phyloP scores from a whole-genome alignment of 257 asterid genomes.

The Primulina huaijiensis region DNA sequence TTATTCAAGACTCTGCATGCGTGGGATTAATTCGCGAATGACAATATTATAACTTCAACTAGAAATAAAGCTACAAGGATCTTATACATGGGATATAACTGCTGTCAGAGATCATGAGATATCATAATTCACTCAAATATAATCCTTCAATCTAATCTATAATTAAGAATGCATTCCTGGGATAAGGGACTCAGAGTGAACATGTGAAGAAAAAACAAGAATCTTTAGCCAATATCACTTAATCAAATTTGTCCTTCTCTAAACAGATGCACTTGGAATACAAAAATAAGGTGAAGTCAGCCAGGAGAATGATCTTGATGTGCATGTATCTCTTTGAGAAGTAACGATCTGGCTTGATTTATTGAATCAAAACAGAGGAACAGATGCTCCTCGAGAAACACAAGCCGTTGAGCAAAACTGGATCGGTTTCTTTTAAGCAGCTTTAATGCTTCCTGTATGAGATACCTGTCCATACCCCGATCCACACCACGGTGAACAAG shows the following conservation, averaged over 20 bases:
- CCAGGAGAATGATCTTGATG: slow-evolving; percentile 25
- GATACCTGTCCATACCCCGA: slow-evolving; percentile 28
- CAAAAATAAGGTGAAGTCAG: slow-evolving; percentile 8
- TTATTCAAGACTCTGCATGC: too few relatives aligned
- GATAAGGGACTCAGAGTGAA: not conserved
- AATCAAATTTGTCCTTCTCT: not conserved
- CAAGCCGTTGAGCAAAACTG: slow-evolving; percentile 51
- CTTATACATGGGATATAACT: not conserved
- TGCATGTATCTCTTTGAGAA: slow-evolving; percentile 46
- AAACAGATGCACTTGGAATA: not conserved
- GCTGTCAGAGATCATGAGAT: not conserved
- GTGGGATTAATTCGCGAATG: not conserved
- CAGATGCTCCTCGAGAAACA: slow-evolving; percentile 81
- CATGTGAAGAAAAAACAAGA: not conserved
- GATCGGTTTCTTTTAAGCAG: slow-evolving; percentile 59
- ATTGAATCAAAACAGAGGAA: slow-evolving; percentile 74
- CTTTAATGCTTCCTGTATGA: slow-evolving; percentile 62
- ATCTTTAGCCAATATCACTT: not conserved
- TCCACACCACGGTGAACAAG: slow-evolving; percentile 56
- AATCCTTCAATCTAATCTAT: not conserved
- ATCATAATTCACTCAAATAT: not conserved
- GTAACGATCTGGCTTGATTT: slow-evolving; percentile 64
- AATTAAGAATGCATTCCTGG: not conserved
- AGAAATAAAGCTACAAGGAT: not conserved
- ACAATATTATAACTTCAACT: too few relatives aligned